Conservation (phyloP, 192 early-diverging fungal species). For the Rhizoclosmatium sp. region DNA sequence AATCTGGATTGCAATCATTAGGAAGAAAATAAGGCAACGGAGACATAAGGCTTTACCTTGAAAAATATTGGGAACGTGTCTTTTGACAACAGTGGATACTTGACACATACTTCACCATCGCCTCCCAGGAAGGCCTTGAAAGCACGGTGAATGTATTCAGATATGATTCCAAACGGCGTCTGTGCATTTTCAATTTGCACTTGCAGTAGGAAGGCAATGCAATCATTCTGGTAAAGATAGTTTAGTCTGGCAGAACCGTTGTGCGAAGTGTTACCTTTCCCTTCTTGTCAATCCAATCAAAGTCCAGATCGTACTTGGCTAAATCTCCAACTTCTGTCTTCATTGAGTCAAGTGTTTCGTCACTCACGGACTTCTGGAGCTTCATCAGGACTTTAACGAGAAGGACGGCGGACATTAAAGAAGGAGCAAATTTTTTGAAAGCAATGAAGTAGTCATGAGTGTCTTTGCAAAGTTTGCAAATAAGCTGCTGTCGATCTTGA, state of each 20-base stretch:
- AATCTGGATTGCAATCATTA: conserved; percentile 1
- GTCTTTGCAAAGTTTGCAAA: conserved; percentile 11
- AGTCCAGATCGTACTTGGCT: conserved; percentile 7
- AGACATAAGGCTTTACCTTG: conserved; percentile 19
- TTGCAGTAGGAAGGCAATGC: conserved; percentile 1
- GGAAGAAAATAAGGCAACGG: background rate
- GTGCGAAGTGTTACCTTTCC: background rate
- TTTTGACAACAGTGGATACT: conserved; percentile 30
- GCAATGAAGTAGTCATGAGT: conserved; percentile 27
- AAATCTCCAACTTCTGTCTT: conserved; percentile 1
- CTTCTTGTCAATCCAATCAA: conserved; percentile 12
- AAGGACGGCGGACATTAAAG: conserved; percentile 18
- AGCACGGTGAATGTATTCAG: conserved; percentile 22
- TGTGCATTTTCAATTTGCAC: conserved; percentile 14
- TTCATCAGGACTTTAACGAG: conserved; percentile 20
- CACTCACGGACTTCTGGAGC: background rate
- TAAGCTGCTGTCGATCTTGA: background rate
- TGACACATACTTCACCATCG: conserved; percentile 11
- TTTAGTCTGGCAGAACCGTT: background rate
- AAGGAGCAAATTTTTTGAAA: conserved; percentile 29
- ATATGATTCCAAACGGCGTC: conserved; percentile 8
- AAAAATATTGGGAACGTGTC: conserved; percentile 26
- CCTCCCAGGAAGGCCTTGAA: conserved; percentile 1
- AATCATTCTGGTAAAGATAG: background rate
- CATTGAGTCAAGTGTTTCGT: background rate